Conservation (phyloP, 495 filamentous ascomycete species). For the Hypomontagnella monticulosa region DNA sequence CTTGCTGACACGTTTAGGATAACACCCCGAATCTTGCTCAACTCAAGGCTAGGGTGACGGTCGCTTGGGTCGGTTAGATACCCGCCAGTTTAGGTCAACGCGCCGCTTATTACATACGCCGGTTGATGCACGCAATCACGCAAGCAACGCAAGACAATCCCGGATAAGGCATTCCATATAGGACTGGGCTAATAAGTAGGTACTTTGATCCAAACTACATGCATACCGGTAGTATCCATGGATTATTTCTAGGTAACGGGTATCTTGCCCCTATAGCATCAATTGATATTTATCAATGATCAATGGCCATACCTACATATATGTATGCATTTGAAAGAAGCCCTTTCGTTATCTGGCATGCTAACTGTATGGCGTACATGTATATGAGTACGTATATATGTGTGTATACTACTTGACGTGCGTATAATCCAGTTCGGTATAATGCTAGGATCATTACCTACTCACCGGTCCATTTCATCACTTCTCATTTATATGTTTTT, state of each 20-base stretch:
- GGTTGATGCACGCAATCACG: conserved; percentile 19
- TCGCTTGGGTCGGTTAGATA: conserved; percentile 35
- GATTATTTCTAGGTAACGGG: too few species aligned
- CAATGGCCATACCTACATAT: too few species aligned
- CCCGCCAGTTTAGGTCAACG: conserved; percentile 16
- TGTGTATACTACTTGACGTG: too few species aligned
- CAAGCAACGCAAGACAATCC: conserved; percentile 13
- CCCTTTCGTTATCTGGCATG: too few species aligned
- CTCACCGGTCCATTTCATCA: conserved; percentile 35
- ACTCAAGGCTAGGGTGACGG: conserved; percentile 24
- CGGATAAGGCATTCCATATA: conserved; percentile 15
- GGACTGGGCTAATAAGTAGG: not conserved
- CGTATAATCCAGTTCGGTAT: too few species aligned
- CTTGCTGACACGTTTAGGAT: conserved; percentile 15
- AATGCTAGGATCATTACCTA: conserved; percentile 15
- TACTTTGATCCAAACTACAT: too few species aligned
- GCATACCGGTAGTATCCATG: too few species aligned
- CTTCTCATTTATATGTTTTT: conserved; percentile 18
- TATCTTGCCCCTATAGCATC: too few species aligned
- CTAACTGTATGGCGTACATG: too few species aligned
- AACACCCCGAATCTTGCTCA: conserved; percentile 15
- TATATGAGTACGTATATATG: too few species aligned
- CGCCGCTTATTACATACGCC: conserved; percentile 12
- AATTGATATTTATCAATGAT: too few species aligned
- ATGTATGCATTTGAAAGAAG: too few species aligned